These are phyloP conservation scores for Mychonastes homosphaera DNA, from an alignment of 139 green algal genomes.

Conservation along the genomic window DNA sequence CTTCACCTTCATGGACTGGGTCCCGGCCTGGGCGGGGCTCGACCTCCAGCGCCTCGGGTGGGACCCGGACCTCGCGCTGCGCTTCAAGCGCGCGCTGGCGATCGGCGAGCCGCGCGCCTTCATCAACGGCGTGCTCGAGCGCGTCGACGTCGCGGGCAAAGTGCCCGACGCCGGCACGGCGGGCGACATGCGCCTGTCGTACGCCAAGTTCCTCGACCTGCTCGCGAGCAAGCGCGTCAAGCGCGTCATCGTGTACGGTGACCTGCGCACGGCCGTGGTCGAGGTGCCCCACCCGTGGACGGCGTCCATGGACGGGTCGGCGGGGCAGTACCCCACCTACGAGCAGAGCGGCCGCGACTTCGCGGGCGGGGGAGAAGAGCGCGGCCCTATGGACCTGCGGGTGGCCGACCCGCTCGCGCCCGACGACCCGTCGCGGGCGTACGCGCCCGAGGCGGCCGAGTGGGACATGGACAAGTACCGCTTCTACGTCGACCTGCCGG, in stretches of 20 bases:
- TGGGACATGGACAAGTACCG: slow-evolving; percentile 66
- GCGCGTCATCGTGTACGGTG: slow-evolving; percentile 46
- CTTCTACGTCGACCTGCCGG: slow-evolving; percentile 55
- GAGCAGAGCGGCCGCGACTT: slow-evolving; percentile 5
- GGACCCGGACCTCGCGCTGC: slow-evolving; percentile 45
- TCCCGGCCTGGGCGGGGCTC: slow-evolving; percentile 20
- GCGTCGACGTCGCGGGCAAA: slow-evolving; percentile 32
- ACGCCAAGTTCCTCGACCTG: slow-evolving; percentile 56
- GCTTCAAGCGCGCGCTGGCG: slow-evolving; percentile 34
- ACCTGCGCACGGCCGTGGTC: slow-evolving; percentile 48
- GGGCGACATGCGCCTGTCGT: slow-evolving; percentile 51
- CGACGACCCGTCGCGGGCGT: slow-evolving; percentile 35
- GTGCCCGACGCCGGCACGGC: slow-evolving; percentile 36
- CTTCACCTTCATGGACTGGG: slow-evolving; percentile 48
- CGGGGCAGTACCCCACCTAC: slow-evolving; percentile 25
- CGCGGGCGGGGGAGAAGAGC: slow-evolving; percentile 7
- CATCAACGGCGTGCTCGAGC: slow-evolving; percentile 37
- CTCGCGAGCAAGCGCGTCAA: slow-evolving; percentile 36
- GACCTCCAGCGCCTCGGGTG: slow-evolving; percentile 39
- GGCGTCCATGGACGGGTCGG: slow-evolving; percentile 25
- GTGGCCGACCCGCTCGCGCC: slow-evolving; percentile 33
- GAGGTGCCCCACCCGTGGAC: slow-evolving; percentile 49
- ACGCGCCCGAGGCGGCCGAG: slow-evolving; percentile 38
- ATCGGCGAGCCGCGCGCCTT: slow-evolving; percentile 30
- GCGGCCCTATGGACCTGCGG: slow-evolving; percentile 21